A percentile compares a stretch with the other conserved stretches of the same genome.
phyloP scores from a whole-genome alignment of 78 protist genomes.

The Carpediemonas membranifera region DNA sequence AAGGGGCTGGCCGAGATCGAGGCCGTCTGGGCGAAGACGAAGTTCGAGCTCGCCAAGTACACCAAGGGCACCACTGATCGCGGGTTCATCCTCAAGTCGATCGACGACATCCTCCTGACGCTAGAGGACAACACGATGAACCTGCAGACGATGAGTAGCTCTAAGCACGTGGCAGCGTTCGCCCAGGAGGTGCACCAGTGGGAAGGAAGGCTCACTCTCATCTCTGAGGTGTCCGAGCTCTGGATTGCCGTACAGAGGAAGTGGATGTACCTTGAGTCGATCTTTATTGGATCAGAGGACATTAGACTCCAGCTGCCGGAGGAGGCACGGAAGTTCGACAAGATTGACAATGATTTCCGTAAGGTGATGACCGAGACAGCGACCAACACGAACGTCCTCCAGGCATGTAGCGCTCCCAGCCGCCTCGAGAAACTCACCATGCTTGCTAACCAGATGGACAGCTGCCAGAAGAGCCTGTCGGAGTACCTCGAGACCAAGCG shows the following conservation, averaged over 20 bases:
- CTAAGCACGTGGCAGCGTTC: slow-evolving; percentile 46
- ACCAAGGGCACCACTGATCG: slow-evolving; percentile 24
- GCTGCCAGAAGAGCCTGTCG: slow-evolving; percentile 61
- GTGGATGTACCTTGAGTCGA: slow-evolving; percentile 83
- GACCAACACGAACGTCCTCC: slow-evolving; percentile 40
- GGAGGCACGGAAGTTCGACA: slow-evolving; percentile 67
- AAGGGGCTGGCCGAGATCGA: slow-evolving; percentile 30
- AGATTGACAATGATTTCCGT: slow-evolving; percentile 47
- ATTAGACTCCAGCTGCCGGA: slow-evolving; percentile 78
- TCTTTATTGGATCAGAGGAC: slow-evolving; percentile 72
- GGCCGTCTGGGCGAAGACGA: slow-evolving; percentile 43
- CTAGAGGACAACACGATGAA: slow-evolving; percentile 63
- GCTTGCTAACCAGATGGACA: slow-evolving; percentile 40
- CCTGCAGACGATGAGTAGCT: slow-evolving; percentile 48
- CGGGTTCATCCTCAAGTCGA: slow-evolving; percentile 34
- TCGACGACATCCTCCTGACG: slow-evolving; percentile 47
- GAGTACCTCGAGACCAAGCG: slow-evolving; percentile 79
- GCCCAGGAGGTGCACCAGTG: slow-evolving; percentile 44
- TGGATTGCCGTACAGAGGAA: slow-evolving; percentile 73
- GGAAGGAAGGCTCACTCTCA: slow-evolving; percentile 55
- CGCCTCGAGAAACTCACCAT: slow-evolving; percentile 42
- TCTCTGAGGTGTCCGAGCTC: slow-evolving; percentile 49
- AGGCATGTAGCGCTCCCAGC: slow-evolving; percentile 42
- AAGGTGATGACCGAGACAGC: slow-evolving; percentile 54
- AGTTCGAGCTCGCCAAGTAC: slow-evolving; percentile 30